A percentile compares a stretch with the other conserved stretches of the same genome.
These are phyloP conservation scores for Pichia sp. DNA, from an alignment of 1,139 yeast genomes.

Conservation along the genomic window DNA sequence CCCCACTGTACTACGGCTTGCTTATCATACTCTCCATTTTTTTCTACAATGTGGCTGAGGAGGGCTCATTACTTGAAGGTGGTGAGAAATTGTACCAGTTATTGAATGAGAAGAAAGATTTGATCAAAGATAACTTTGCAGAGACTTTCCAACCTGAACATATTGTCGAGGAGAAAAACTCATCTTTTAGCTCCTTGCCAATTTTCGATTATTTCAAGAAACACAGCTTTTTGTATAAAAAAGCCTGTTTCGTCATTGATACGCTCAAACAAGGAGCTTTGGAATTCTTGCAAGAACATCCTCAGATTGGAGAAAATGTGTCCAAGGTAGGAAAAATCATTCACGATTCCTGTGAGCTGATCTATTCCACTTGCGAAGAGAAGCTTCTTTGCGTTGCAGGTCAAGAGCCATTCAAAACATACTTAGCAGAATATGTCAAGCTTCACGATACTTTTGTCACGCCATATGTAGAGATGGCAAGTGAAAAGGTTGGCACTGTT, in stretches of 20 bases:
- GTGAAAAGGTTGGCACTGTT: constrained; percentile 2
- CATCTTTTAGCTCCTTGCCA: neutral
- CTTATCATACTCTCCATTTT: constrained; percentile 2
- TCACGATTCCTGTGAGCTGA: constrained; percentile 2
- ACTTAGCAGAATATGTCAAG: neutral
- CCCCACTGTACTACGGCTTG: constrained; percentile 5
- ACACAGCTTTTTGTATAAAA: neutral
- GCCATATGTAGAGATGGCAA: constrained; percentile 13
- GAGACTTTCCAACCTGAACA: neutral
- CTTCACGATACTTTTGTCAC: constrained; percentile 11
- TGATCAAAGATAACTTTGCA: neutral
- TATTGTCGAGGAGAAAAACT: neutral
- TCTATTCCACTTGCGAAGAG: constrained; percentile 3
- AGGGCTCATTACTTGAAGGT: constrained; percentile 8
- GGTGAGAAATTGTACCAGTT: constrained; percentile 3
- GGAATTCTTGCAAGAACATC: constrained; percentile 2
- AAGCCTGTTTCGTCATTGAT: neutral
- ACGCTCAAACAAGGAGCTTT: neutral
- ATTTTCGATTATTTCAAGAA: neutral
- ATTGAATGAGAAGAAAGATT: neutral
- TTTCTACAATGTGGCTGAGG: constrained; percentile 10
- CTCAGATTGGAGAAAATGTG: neutral
- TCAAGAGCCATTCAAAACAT: constrained; percentile 14
- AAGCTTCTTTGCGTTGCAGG: neutral
- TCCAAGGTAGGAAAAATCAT: neutral